Evolutionary conservation across 2,329 filamentous ascomycete species (phyloP).

Genomic region (Ophiostoma montium): DNA sequence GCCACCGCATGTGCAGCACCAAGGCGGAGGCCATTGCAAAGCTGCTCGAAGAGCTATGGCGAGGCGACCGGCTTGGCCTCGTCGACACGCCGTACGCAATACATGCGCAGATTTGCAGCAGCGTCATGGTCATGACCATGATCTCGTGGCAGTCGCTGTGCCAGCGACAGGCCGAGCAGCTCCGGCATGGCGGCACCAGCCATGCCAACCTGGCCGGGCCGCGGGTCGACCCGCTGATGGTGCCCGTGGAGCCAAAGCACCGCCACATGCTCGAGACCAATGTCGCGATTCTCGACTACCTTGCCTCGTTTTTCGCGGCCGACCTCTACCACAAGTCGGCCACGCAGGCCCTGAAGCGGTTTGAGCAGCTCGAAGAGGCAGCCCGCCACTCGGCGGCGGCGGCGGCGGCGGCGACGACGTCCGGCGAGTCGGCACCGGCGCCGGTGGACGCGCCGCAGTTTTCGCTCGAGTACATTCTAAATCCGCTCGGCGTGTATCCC

Average conservation of each 20-base stretch:
- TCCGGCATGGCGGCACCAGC: background rate
- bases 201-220: background rate
- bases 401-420: background rate
- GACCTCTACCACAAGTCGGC: conserved; percentile 10
- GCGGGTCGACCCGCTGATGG: background rate
- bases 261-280: conserved; percentile 6
- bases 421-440: background rate
- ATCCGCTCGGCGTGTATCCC: conserved; percentile 10
- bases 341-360: conserved; percentile 2
- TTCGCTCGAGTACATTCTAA: conserved; percentile 11
- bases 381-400: background rate
- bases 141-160: conserved; percentile 9
- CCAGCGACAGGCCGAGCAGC: background rate
- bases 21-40: conserved; percentile 5
- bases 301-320: conserved; percentile 7
- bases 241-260: background rate
- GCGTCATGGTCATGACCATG: conserved; percentile 8
- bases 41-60: conserved; percentile 5
- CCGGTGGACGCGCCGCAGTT: conserved; percentile 1
- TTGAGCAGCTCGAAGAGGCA: conserved; percentile 4
- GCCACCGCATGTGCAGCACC: conserved; percentile 8
- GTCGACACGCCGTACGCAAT: conserved; percentile 10
- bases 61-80: conserved; percentile 1
- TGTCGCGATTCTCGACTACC: conserved; percentile 3
- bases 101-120: conserved; percentile 10